A percentile compares a stretch with the other conserved stretches of the same genome.
Evolutionary conservation across 2,329 filamentous ascomycete species (phyloP).

Genomic region (Phialocephala sp.): DNA sequence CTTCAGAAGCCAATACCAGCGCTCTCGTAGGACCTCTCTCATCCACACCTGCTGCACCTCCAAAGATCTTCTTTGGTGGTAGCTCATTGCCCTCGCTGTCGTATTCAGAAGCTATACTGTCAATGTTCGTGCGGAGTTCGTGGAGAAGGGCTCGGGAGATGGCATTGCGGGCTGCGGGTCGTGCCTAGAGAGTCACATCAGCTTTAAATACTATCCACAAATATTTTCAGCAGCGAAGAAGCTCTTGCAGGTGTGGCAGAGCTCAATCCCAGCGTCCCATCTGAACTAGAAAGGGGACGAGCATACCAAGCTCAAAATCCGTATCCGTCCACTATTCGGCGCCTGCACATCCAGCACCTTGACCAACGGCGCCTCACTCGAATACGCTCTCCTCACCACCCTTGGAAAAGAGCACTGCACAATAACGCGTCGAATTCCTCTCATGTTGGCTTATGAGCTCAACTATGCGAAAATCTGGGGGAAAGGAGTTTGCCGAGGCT

Average conservation of each 20-base stretch:
- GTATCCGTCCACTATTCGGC: conserved; percentile 69
- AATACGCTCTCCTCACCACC: conserved; percentile 21
- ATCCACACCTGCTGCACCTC: conserved; percentile 51
- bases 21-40: conserved; percentile 71
- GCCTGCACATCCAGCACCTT: conserved; percentile 32
- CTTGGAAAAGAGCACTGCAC: conserved; percentile 9
- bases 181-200: conserved; percentile 68
- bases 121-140: conserved; percentile 73
- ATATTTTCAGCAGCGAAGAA: neutral
- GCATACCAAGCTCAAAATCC: conserved; percentile 61
- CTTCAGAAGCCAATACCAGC: conserved; percentile 81
- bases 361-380: conserved; percentile 25
- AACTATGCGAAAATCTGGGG: conserved; percentile 13
- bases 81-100: conserved; percentile 59
- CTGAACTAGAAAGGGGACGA: neutral
- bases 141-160: conserved; percentile 80
- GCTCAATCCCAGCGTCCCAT: neutral
- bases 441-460: neutral
- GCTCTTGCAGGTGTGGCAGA: neutral
- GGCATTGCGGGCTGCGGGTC: conserved; percentile 85
- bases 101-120: conserved; percentile 71
- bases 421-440: conserved; percentile 9
- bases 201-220: neutral
- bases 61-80: conserved; percentile 48
- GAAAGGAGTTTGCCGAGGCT: conserved; percentile 8